Base-by-base conservation (phyloP, 1,139 yeast species). In the Yamadazyma siamensis region DNA sequence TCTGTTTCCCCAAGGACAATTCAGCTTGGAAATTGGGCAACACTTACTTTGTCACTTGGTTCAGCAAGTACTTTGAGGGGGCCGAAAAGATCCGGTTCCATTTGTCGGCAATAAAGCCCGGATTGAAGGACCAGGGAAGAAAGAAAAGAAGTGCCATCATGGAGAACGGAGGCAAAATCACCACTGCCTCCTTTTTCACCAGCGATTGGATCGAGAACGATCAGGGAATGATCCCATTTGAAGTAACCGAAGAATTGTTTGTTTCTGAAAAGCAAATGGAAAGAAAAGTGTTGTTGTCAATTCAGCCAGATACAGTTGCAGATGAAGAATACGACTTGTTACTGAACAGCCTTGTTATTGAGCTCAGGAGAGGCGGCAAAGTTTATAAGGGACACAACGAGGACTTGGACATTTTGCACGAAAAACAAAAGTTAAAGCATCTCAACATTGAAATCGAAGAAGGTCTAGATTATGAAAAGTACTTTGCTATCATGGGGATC, bases 1-100 rank as follows among this genome's bases (percentile, higher is more conserved):
- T 86, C 54, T 87, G 96, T 55, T 75, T 84, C 16, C 96, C 95
- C 13, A 65, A 61, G 20, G 91, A 84, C 42, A 69, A 76, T 39
- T 50, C 65, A 10, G 64, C 59, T 24, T 65, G 81, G 57, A 69
- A 72, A 40, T 54, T 72, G 39, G 94, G 72, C 23, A 59, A 69
- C 35, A 73, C 84, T 1, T 83, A 84, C 49, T 87, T 88, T 50
- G 57, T 84, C 31, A 78, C 91, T 8, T 87, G 96, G 96, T 87
- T 65, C 56, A 70, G 89, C 2, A 66, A 71, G 30, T 85, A 79
- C 49, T 72, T 71, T 39, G 61, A 65, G 14, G 70, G 62, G 2
- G 79, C 72, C 17, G 59, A 71, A 27, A 72, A 75, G 21, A 89
- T 85, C 10, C 75, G 75, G 44, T 46, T 86, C 18, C 94, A 83